Evolutionary conservation across 2,329 filamentous ascomycete species (phyloP).

Genomic region (Huntiella abstrusa): DNA sequence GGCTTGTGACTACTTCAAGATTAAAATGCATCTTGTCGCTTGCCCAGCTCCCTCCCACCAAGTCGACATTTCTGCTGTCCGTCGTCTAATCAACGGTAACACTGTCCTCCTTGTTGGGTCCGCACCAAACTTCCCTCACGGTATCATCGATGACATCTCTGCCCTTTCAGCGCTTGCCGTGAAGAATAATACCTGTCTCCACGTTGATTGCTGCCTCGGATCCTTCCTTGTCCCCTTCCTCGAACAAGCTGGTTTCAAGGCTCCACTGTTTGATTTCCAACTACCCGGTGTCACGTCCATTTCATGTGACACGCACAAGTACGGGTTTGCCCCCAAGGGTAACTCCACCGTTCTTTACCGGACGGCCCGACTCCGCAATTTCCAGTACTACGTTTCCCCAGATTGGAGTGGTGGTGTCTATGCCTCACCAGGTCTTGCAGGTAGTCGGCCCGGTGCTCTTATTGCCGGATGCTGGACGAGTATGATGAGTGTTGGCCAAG

Average conservation of each 20-base stretch:
- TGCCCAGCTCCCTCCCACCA: constrained; percentile 76
- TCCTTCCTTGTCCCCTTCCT: constrained; percentile 90
- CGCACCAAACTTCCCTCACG: constrained; percentile 93
- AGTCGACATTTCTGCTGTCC: constrained; percentile 59
- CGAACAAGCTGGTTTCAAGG: constrained; percentile 79
- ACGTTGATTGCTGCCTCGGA: constrained; percentile 94
- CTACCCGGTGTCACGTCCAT: constrained; percentile 90
- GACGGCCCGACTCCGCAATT: constrained; percentile 53
- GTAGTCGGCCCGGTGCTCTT: constrained; percentile 76
- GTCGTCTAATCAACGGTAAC: constrained; percentile 80
- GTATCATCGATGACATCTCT: constrained; percentile 89
- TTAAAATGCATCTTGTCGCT: constrained; percentile 75
- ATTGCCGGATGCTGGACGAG: constrained; percentile 94
- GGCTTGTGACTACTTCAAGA: constrained; percentile 87
- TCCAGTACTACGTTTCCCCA: constrained; percentile 92
- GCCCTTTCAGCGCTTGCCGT: constrained; percentile 66
- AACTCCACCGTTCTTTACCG: constrained; percentile 90
- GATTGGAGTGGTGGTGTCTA: constrained; percentile 96
- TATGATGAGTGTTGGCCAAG: constrained; percentile 72
- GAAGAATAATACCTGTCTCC: constrained; percentile 64
- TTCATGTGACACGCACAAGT: constrained; percentile 95
- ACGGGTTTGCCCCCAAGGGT: constrained; percentile 94
- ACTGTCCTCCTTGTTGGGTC: constrained; percentile 86
- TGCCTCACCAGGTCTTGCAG: constrained; percentile 78
- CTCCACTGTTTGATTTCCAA: constrained; percentile 79